Base-by-base conservation (phyloP, 2,329 filamentous ascomycete species). In the Rhytidhysteron rufulum region DNA sequence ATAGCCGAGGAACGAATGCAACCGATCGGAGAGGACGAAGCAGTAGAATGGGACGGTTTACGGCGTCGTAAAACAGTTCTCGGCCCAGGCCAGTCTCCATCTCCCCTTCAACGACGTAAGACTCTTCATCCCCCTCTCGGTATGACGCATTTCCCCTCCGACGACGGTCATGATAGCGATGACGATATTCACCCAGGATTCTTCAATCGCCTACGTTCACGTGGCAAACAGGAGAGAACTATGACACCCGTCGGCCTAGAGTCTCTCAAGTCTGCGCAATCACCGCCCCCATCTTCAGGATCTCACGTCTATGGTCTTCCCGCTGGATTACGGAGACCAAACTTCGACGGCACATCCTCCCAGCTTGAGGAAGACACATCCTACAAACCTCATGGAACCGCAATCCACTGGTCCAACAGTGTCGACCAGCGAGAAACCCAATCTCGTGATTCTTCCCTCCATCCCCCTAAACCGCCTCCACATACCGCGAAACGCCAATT, bases 1-100 rank as follows among this genome's bases (percentile, higher is more conserved):
- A 74, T 95, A 42, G 83, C 85, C 44, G 83, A 90, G 53, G 91
- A 97, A 57, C 87, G 83, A 34, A 82, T 95, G 62, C 80, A 83
- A 41, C 79, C 87, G 2, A 85, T 94, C 38, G 79, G 77, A 34
- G 89, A 96, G 58, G 80, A 88, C 50, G 88, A 89, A 18, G 73
- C 80, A 21, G 85, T 88, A 46, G 89, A 97, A 66, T 98, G 89
- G 83, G 93, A 97, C 66, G 93, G 93, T 4, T 68, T 98, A 37
- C 79, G 91, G 54, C 77, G 89, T 53, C 78, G 93, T 38, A 80
- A 73, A 58, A 83, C 80, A 2, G 63, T 80, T 32, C 49, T 76
- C 16, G 72, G 70, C 18, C 61, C 70, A 30, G 71, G 70, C 34
- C 48, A 52, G 17, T 50, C 48, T 22, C 21, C 67, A 35, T 65